A percentile compares a stretch with the other conserved stretches of the same genome.
These are phyloP conservation scores for Collybia sp. DNA, from an alignment of 768 basidiomycete species.

Conservation along the genomic window DNA sequence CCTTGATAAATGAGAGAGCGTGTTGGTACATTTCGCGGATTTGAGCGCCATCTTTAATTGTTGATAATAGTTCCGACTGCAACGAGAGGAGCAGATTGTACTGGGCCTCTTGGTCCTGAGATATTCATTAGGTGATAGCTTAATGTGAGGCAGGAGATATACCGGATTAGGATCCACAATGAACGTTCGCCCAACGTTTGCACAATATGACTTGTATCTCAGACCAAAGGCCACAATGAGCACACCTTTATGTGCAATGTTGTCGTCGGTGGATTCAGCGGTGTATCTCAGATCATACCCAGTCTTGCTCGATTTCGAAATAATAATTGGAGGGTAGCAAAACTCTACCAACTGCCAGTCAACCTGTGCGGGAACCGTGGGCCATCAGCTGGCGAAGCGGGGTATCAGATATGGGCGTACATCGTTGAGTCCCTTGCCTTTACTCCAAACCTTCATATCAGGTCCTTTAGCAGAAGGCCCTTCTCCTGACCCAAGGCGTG, in stretches of 20 bases:
- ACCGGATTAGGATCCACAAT: constrained; percentile 93
- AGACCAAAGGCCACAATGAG: constrained; percentile 85
- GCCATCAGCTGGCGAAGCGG: constrained; percentile 1
- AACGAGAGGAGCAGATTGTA: constrained; percentile 76
- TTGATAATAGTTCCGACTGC: constrained; percentile 68
- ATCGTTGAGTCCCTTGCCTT: constrained; percentile 67
- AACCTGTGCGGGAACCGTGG: constrained; percentile 49
- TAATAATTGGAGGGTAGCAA: constrained; percentile 93
- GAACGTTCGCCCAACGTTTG: constrained; percentile 90
- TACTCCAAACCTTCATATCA: constrained; percentile 90
- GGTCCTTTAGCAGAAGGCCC: constrained; percentile 75
- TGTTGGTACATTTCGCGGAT: constrained; percentile 82
- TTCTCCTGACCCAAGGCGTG: constrained; percentile 80
- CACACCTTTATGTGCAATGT: constrained; percentile 84
- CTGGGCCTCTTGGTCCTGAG: constrained; percentile 86
- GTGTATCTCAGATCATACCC: constrained; percentile 89
- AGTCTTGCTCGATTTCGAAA: constrained; percentile 77
- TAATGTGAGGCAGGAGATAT: constrained; percentile 8
- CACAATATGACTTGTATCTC: constrained; percentile 90
- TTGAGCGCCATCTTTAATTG: constrained; percentile 75
- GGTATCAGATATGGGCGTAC: constrained; percentile 38
- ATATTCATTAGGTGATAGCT: constrained; percentile 4
- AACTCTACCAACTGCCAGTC: constrained; percentile 92
- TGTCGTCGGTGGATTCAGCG: constrained; percentile 80
- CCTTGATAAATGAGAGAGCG: constrained; percentile 63